A percentile compares a stretch with the other conserved stretches of the same genome.
phyloP scores from a whole-genome alignment of 2,329 filamentous ascomycete genomes.

The Diaporthe longicolla region DNA sequence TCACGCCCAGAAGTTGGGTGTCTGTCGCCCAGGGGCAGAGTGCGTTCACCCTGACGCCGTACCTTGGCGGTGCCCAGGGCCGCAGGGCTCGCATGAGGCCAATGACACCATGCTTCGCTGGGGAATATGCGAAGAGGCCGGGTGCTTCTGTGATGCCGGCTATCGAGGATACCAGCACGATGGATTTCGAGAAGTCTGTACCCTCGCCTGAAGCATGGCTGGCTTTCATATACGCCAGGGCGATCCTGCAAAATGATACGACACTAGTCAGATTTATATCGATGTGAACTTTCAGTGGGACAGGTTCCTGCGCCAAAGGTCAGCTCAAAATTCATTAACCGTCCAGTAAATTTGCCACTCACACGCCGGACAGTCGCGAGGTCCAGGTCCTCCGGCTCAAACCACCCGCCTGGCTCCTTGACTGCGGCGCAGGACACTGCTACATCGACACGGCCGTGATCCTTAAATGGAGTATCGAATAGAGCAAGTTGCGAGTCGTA shows the following conservation, averaged over 20 bases:
- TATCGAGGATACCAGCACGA: slow-evolving; percentile 53
- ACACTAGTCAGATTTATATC: slow-evolving; percentile 64
- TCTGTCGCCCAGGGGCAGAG: slow-evolving; percentile 64
- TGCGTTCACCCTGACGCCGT: slow-evolving; percentile 58
- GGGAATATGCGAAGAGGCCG: slow-evolving; percentile 61
- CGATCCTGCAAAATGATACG: slow-evolving; percentile 63
- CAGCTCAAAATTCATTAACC: not conserved
- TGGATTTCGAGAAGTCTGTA: slow-evolving; percentile 44
- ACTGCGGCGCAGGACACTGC: slow-evolving; percentile 62
- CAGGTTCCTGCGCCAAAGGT: slow-evolving; percentile 46
- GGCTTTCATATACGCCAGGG: slow-evolving; percentile 62
- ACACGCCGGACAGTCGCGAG: slow-evolving; percentile 59
- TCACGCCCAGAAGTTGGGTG: slow-evolving; percentile 59
- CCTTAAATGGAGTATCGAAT: slow-evolving; percentile 60
- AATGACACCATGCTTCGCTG: slow-evolving; percentile 65
- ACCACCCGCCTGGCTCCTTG: slow-evolving; percentile 59
- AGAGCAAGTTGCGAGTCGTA: slow-evolving; percentile 62
- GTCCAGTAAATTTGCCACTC: slow-evolving; percentile 39
- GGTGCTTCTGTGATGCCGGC: slow-evolving; percentile 64
- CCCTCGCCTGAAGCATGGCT: slow-evolving; percentile 30
- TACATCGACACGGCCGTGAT: slow-evolving; percentile 63
- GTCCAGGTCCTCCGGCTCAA: slow-evolving; percentile 57
- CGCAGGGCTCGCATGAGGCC: slow-evolving; percentile 63
- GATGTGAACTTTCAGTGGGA: slow-evolving; percentile 54
- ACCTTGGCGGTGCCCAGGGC: slow-evolving; percentile 49